Base-by-base conservation (phyloP, 1,139 yeast genomes). In the Candida buenavistaensis region DNA sequence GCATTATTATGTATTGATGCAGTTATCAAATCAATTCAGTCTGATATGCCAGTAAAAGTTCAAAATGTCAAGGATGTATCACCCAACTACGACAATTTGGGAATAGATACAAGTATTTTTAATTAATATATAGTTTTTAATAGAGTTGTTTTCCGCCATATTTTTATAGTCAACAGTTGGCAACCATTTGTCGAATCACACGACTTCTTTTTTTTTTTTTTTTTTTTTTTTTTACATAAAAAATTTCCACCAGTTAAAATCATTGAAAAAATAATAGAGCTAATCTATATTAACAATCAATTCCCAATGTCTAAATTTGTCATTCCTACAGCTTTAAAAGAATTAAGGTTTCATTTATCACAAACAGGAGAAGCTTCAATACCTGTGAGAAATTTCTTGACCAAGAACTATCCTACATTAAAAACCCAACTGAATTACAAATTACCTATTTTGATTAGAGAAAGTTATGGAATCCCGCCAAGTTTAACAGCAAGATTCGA, bases 291-390 rank as follows among this genome's bases (percentile, higher is more conserved):
- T 14, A 15, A 21, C 34, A 15, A 14, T 15, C 19, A 15, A 16
- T n/a, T 6, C 28, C 35, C 32, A 15, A 75, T 77, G 80, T 69
- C 82, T 28, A 80, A 76, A 56, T 74, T 74, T 54, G 72, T 74
- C 32, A 67, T 83, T 43, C 86, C 90, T 28, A 65, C 68, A 40
- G 75, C 85, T 17, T 73, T 85, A 47, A 83, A 73, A 57, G 94
- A 85, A 66, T 72, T 85, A 53, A 77, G 95, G 59, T 83, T 85
- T 62, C 87, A 84, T 54, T 72, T 85, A 46, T 81, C 88, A 34
- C 94, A 84, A 61, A 75, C 85, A 19, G 86, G 87, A 22, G 78
- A 79, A 45, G 79, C 87, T 8, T 77, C 89, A 17, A 68, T 71
- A 16, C 80, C 85, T 17, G 69, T 82, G 51, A 74, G 86, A 58